A percentile compares a stretch with the other conserved stretches of the same genome.
phyloP scores from a whole-genome alignment of 2,329 filamentous ascomycete species.

The Keithomyces neogunnii region DNA sequence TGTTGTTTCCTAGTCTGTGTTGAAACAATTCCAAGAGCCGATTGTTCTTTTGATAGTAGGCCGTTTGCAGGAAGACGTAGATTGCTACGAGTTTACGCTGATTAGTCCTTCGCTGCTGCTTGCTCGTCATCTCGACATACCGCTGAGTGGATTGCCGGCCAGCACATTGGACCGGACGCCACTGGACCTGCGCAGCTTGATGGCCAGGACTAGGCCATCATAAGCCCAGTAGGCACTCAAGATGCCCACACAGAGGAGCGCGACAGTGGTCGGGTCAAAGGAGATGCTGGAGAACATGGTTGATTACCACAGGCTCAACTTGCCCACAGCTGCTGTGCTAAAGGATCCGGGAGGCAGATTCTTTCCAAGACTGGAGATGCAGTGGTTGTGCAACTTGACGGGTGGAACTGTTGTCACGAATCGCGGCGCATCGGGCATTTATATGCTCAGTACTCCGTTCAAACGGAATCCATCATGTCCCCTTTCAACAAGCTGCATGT shows the following conservation, averaged over 20 bases:
- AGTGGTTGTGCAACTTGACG: too few species aligned
- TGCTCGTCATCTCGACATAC: not conserved
- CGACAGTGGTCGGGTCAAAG: too few species aligned
- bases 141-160: constrained; percentile 1
- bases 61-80: not conserved
- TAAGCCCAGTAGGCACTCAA: constrained; percentile 2
- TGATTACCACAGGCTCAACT: too few species aligned
- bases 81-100: not conserved
- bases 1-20: not conserved
- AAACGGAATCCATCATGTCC: too few species aligned
- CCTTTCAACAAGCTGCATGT: too few species aligned
- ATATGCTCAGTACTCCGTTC: too few species aligned
- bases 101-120: not conserved
- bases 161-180: constrained; percentile 5
- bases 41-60: constrained; percentile 2
- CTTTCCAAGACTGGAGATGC: too few species aligned
- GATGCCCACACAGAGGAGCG: not conserved
- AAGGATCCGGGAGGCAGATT: too few species aligned
- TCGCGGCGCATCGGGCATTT: too few species aligned
- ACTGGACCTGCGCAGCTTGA: constrained; percentile 3
- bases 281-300: too few species aligned
- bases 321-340: too few species aligned
- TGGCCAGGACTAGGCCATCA: not conserved
- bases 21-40: constrained; percentile 1
- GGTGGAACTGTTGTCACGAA: too few species aligned